Conservation (phyloP, 2,329 filamentous ascomycete genomes). For the Trichoderma sp. region DNA sequence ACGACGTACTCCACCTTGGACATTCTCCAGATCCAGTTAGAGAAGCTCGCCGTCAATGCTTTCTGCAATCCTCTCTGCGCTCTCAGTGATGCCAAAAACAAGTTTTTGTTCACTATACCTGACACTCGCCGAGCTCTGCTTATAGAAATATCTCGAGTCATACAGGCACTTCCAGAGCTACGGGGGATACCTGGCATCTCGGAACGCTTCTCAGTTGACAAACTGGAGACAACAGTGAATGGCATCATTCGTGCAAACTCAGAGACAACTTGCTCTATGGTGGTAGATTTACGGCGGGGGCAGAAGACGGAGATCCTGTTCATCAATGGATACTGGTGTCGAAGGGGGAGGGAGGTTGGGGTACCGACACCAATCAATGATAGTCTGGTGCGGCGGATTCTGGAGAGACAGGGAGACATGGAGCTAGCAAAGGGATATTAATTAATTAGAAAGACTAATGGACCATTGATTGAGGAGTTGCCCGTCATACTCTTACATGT, state of each 20-base stretch:
- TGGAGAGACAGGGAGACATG: neutral
- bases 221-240: neutral
- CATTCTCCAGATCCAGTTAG: neutral
- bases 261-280: neutral
- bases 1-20: neutral
- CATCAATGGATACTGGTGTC: neutral
- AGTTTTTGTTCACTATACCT: neutral
- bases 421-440: neutral
- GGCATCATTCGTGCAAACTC: neutral
- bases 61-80: neutral
- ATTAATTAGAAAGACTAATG: neutral
- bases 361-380: neutral
- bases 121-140: neutral
- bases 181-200: neutral
- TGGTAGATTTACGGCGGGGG: neutral
- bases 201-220: neutral
- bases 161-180: neutral
- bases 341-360: neutral
- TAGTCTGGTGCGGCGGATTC: neutral
- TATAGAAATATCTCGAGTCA: neutral
- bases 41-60: neutral
- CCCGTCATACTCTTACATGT: neutral
- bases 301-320: neutral
- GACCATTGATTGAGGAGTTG: neutral
- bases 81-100: neutral